Evolutionary conservation across 371 early-diverging fungal species (phyloP).

Genomic region (Haplosporangium sp.): DNA sequence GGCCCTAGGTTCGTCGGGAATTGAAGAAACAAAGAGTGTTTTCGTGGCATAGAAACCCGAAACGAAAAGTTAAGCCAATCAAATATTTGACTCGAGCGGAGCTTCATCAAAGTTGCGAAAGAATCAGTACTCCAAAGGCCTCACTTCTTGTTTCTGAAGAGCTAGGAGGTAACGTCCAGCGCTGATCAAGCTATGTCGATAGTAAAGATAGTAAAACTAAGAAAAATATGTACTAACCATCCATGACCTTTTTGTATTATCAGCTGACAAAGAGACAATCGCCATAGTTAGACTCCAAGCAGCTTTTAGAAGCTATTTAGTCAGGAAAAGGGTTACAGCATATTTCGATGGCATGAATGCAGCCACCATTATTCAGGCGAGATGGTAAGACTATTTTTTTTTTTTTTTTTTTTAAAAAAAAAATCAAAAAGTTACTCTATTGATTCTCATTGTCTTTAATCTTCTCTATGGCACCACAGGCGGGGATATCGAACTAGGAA

Average conservation of each 20-base stretch:
- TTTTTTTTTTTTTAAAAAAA: neutral
- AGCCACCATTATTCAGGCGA: slow-evolving; percentile 42
- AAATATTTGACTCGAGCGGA: slow-evolving; percentile 46
- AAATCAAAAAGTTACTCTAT: too few relatives aligned
- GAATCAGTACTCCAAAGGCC: slow-evolving; percentile 44
- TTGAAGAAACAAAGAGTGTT: slow-evolving; percentile 43
- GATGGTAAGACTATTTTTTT: slow-evolving; percentile 18
- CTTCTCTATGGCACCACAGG: slow-evolving; percentile 8
- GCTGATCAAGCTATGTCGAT: neutral
- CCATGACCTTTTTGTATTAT: neutral
- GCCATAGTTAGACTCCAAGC: slow-evolving; percentile 46
- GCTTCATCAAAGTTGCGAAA: slow-evolving; percentile 40
- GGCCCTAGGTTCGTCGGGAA: slow-evolving; percentile 43
- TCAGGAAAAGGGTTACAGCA: slow-evolving; percentile 26
- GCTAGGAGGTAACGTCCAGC: slow-evolving; percentile 40
- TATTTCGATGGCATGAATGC: slow-evolving; percentile 41
- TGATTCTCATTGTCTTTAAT: too few relatives aligned
- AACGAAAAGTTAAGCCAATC: slow-evolving; percentile 22
- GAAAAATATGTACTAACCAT: neutral
- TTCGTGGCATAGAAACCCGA: slow-evolving; percentile 50
- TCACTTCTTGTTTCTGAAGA: slow-evolving; percentile 39
- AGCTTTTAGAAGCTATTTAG: slow-evolving; percentile 34
- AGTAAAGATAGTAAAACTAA: neutral
- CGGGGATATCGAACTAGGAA: slow-evolving; percentile 48
- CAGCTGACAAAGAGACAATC: slow-evolving; percentile 48